Evolutionary conservation across 805 yeast species (phyloP).

Genomic region (Candida suzukii): DNA sequence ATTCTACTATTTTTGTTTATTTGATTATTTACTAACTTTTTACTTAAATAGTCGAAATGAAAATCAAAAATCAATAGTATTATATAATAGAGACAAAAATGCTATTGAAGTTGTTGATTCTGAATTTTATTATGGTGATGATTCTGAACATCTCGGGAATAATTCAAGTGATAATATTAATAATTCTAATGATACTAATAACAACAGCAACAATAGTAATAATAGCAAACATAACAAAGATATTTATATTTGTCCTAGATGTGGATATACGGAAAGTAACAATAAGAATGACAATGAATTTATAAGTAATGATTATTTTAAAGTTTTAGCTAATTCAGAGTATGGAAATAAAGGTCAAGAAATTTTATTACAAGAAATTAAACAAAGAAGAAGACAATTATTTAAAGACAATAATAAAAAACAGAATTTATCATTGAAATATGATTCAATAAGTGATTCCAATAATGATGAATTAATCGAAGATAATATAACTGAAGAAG

Average conservation of each 20-base stretch:
- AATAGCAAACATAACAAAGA: conserved; percentile 6
- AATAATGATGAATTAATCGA: not conserved
- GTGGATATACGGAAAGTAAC: conserved; percentile 13
- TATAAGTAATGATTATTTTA: conserved; percentile 1
- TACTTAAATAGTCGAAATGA: conserved; percentile 8
- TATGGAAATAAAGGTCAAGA: not conserved
- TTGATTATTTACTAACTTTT: not conserved
- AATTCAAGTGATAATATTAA: not conserved
- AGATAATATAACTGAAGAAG: conserved; percentile 4
- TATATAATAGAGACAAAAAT: conserved; percentile 15
- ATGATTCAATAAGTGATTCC: not conserved
- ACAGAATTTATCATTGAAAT: not conserved
- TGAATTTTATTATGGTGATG: not conserved
- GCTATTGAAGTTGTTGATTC: not conserved
- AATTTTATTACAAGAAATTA: not conserved
- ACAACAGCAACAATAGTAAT: conserved; percentile 2
- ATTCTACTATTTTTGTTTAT: not conserved
- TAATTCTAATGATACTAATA: not conserved
- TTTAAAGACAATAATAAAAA: conserved; percentile 10
- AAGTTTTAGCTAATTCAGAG: not conserved
- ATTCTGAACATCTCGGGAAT: not conserved
- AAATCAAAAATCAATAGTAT: conserved; percentile 19
- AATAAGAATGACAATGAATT: not conserved
- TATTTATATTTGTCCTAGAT: conserved; percentile 18
- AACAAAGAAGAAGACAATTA: not conserved